phyloP scores from a whole-genome alignment of 306 rosid species.

The Amphicarpaea edgeworthii region DNA sequence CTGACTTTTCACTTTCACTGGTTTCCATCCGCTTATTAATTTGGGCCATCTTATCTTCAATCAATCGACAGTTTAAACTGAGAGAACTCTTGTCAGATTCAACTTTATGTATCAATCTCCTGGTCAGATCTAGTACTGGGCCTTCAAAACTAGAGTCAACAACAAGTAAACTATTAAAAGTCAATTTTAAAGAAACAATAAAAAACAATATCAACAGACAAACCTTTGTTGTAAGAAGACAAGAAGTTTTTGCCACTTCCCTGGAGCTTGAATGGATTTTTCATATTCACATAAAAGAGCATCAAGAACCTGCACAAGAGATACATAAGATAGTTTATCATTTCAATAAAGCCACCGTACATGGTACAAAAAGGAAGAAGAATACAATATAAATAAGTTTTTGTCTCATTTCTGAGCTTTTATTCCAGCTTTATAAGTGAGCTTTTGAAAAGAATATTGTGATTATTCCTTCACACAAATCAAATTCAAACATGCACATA shows the following conservation, averaged over 20 bases:
- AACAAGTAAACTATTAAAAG: conserved; percentile 26
- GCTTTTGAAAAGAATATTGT: too few species aligned
- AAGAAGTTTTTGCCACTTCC: conserved; percentile 80
- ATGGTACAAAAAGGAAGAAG: too few species aligned
- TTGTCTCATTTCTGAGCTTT: too few species aligned
- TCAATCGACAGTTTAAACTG: conserved; percentile 62
- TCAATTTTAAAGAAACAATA: neutral
- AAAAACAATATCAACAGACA: conserved; percentile 28
- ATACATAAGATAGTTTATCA: conserved; percentile 26
- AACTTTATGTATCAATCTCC: conserved; percentile 65
- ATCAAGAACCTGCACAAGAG: conserved; percentile 70
- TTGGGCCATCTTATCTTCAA: conserved; percentile 69
- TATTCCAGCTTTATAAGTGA: too few species aligned
- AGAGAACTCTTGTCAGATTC: conserved; percentile 74
- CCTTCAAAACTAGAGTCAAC: conserved; percentile 72
- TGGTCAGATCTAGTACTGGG: conserved; percentile 67
- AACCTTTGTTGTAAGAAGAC: conserved; percentile 76
- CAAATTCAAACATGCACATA: too few species aligned
- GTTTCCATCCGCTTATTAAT: conserved; percentile 75
- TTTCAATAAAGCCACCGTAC: neutral
- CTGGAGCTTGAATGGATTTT: conserved; percentile 71
- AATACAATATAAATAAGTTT: too few species aligned
- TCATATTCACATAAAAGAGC: conserved; percentile 78
- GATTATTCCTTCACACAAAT: too few species aligned
- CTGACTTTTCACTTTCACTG: conserved; percentile 68